phyloP scores from a whole-genome alignment of 2,329 filamentous ascomycete species.

The Didymella arachidicola region DNA sequence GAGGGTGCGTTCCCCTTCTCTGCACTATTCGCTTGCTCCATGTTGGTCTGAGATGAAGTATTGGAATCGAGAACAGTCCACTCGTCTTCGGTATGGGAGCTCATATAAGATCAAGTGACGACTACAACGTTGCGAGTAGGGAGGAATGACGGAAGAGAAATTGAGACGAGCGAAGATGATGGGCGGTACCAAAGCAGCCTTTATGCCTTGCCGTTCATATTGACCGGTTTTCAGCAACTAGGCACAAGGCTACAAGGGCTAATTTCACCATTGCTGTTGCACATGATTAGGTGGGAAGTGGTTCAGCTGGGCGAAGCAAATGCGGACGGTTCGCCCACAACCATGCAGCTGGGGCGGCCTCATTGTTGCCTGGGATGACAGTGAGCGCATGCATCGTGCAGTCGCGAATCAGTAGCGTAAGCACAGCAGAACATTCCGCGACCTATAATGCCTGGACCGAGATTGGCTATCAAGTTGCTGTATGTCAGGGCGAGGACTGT shows the following conservation, averaged over 20 bases:
- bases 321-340: conserved; percentile 8
- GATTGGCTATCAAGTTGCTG: not conserved
- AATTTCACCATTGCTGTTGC: not conserved
- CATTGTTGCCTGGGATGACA: conserved; percentile 10
- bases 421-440: not conserved
- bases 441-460: not conserved
- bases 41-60: conserved; percentile 1
- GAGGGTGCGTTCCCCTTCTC: not conserved
- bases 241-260: not conserved
- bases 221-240: conserved; percentile 9
- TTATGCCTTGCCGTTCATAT: not conserved
- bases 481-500: too few species aligned
- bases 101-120: conserved; percentile 24
- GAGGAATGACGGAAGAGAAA: not conserved
- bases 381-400: conserved; percentile 5
- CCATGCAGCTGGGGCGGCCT: conserved; percentile 12
- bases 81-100: conserved; percentile 27
- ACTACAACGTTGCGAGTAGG: not conserved
- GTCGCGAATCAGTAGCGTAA: not conserved
- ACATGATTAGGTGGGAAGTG: not conserved
- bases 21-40: conserved; percentile 24
- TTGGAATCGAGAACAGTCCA: conserved; percentile 29
- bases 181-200: not conserved
- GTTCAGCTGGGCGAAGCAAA: conserved; percentile 11
- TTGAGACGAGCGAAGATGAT: not conserved